These are phyloP conservation scores for Beauveria rudraprayagi DNA, from an alignment of 2,329 filamentous ascomycete species.

Conservation along the genomic window DNA sequence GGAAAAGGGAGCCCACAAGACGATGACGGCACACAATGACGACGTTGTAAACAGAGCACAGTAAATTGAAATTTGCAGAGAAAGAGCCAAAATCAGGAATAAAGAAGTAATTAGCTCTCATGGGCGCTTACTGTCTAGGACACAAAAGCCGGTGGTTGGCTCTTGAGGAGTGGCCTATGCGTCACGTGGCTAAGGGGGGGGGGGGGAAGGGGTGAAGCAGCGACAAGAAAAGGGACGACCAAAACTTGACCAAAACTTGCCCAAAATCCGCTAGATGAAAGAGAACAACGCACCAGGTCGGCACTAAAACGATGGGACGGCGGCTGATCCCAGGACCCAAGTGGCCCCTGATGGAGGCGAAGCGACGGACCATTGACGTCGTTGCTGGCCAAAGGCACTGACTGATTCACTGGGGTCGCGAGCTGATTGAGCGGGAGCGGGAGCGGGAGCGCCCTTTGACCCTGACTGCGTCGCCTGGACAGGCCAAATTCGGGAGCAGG, in stretches of 20 bases:
- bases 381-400: too few species aligned
- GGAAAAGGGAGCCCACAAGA: background rate
- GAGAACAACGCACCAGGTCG: background rate
- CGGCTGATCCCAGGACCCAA: background rate
- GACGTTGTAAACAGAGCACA: background rate
- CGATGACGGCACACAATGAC: background rate
- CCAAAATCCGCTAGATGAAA: background rate
- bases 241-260: background rate
- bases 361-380: background rate
- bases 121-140: background rate
- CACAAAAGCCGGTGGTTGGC: constrained; percentile 11
- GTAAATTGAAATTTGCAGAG: background rate
- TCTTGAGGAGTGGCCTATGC: background rate
- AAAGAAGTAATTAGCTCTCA: background rate
- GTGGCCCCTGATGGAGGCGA: background rate
- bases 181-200: constrained; percentile 6
- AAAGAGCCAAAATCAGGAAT: background rate
- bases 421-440: background rate
- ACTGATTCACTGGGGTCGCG: too few species aligned
- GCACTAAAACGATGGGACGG: background rate
- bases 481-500: background rate
- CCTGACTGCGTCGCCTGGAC: constrained; percentile 4
- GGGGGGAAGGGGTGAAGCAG: background rate
- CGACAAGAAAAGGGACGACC: background rate
- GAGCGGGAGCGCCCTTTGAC: background rate